phyloP scores from a whole-genome alignment of 1,284 basidiomycete genomes.

The Filobasidium uniguttulatum region DNA sequence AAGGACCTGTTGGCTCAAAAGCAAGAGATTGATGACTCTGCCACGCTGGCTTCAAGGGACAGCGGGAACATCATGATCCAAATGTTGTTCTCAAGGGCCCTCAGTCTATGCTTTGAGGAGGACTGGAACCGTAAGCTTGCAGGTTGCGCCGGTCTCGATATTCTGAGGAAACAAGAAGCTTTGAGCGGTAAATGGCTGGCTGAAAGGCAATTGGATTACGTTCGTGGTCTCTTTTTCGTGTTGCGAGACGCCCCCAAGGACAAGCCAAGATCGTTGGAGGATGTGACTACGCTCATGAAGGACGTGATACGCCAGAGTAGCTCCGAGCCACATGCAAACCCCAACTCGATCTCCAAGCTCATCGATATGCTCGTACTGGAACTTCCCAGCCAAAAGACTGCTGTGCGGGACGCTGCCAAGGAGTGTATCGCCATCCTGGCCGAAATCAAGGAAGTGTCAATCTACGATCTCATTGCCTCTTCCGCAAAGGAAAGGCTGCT shows the following conservation, averaged over 20 bases:
- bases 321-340: slow-evolving; percentile 15
- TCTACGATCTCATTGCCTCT: slow-evolving; percentile 58
- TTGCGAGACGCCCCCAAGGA: slow-evolving; percentile 93
- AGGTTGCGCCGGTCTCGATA: slow-evolving; percentile 67
- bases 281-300: slow-evolving; percentile 65
- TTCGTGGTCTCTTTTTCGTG: slow-evolving; percentile 81
- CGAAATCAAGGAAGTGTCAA: slow-evolving; percentile 55
- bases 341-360: slow-evolving; percentile 36
- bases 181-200: slow-evolving; percentile 68
- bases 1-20: slow-evolving; percentile 49
- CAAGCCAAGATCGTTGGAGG: slow-evolving; percentile 65
- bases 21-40: slow-evolving; percentile 37
- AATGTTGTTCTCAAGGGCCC: slow-evolving; percentile 65
- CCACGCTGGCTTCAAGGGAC: slow-evolving; percentile 33
- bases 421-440: slow-evolving; percentile 69
- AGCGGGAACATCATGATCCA: slow-evolving; percentile 41
- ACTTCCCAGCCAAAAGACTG: slow-evolving; percentile 70
- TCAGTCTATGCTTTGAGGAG: slow-evolving; percentile 73
- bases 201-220: slow-evolving; percentile 80
- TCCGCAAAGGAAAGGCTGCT: slow-evolving; percentile 81
- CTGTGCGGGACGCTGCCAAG: slow-evolving; percentile 75
- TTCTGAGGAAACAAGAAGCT: slow-evolving; percentile 57
- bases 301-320: slow-evolving; percentile 63
- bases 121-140: slow-evolving; percentile 76
- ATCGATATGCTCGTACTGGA: slow-evolving; percentile 81